Conservation (phyloP, 768 basidiomycete genomes). For the Boletus insuetus region DNA sequence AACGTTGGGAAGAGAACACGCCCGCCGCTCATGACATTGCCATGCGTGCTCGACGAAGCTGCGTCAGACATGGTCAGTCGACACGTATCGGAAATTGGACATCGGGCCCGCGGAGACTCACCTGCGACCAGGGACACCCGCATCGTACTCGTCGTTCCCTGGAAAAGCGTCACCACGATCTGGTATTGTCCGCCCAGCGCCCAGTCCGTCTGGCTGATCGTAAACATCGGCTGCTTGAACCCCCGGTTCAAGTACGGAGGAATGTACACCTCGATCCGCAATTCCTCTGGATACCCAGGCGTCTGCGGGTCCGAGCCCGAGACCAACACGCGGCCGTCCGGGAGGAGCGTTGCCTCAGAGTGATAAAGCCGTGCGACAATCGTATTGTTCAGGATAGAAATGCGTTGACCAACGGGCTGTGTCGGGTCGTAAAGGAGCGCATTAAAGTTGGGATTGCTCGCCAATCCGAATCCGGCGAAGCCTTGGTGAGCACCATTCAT, state of each 20-base stretch:
- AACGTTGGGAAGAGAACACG: conserved; percentile 74
- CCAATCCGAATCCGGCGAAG: conserved; percentile 72
- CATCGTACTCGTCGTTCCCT: conserved; percentile 46
- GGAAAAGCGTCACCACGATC: conserved; percentile 45
- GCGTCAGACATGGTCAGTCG: not conserved
- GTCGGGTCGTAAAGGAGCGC: conserved; percentile 73
- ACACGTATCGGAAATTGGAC: too few relatives aligned
- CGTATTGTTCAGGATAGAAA: conserved; percentile 65
- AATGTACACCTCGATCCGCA: conserved; percentile 76
- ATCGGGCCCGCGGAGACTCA: conserved; percentile 23
- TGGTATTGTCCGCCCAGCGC: conserved; percentile 48
- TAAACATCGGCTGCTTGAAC: conserved; percentile 58
- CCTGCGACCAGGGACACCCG: conserved; percentile 65
- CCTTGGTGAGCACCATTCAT: conserved; percentile 72
- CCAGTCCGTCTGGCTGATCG: conserved; percentile 62
- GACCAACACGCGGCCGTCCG: conserved; percentile 71
- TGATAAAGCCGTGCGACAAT: conserved; percentile 77
- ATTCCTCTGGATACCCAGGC: conserved; percentile 65
- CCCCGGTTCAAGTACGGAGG: conserved; percentile 81
- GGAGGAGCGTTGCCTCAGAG: conserved; percentile 71
- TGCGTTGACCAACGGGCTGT: conserved; percentile 53
- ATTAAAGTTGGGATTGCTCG: conserved; percentile 54
- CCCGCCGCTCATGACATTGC: conserved; percentile 68
- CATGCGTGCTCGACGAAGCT: conserved; percentile 77
- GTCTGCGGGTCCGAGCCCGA: conserved; percentile 71